phyloP scores from a whole-genome alignment of 805 yeast genomes.

The Candida stauntonica region DNA sequence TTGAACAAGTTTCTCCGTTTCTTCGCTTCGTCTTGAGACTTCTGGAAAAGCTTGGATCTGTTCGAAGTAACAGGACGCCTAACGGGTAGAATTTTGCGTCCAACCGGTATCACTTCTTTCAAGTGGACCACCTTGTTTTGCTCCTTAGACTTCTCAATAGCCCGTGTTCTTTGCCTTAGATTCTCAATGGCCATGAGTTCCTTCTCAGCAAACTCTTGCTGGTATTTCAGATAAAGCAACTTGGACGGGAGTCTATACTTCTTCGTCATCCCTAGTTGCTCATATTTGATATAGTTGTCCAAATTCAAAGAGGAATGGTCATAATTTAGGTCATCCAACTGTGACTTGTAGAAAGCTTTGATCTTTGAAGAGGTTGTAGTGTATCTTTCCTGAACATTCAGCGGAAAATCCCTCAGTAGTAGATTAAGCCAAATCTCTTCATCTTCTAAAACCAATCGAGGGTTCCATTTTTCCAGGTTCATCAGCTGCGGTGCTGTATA shows the following conservation, averaged over 20 bases:
- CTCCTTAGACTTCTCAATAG: slow-evolving; percentile 29
- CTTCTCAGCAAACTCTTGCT: slow-evolving; percentile 30
- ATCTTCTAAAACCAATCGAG: slow-evolving; percentile 33
- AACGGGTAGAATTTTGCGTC: neutral
- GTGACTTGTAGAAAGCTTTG: slow-evolving; percentile 17
- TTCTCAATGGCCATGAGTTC: slow-evolving; percentile 33
- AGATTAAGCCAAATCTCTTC: slow-evolving; percentile 33
- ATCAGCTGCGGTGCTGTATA: slow-evolving; percentile 30
- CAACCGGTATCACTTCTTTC: slow-evolving; percentile 21
- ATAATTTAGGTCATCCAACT: slow-evolving; percentile 15
- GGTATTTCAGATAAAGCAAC: slow-evolving; percentile 31
- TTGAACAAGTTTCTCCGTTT: slow-evolving; percentile 17
- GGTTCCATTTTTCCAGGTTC: slow-evolving; percentile 30
- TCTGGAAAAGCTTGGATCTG: slow-evolving; percentile 25
- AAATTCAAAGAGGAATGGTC: slow-evolving; percentile 13
- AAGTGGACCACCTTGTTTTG: slow-evolving; percentile 27
- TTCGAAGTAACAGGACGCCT: neutral
- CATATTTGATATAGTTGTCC: slow-evolving; percentile 16
- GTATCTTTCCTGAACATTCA: slow-evolving; percentile 29
- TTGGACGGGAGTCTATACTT: slow-evolving; percentile 33
- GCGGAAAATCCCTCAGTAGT: slow-evolving; percentile 32
- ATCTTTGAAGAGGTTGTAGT: slow-evolving; percentile 22
- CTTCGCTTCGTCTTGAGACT: slow-evolving; percentile 21
- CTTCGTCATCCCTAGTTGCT: slow-evolving; percentile 11
- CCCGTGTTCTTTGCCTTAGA: slow-evolving; percentile 29